phyloP scores from a whole-genome alignment of 768 basidiomycete genomes.

The Antrodiella citrinella region DNA sequence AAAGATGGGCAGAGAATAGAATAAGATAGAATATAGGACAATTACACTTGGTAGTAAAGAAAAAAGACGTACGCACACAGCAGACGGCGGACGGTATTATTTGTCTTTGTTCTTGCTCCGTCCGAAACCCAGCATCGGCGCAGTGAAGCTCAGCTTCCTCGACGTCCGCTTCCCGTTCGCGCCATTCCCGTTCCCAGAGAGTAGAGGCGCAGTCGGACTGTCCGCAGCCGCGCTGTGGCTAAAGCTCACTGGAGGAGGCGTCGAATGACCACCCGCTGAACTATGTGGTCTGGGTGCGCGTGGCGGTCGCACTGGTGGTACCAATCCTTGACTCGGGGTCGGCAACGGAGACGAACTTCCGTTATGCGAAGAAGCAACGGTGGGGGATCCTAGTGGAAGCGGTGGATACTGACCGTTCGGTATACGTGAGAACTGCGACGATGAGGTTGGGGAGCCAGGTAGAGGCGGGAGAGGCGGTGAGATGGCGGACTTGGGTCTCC shows the following conservation, averaged over 20 bases:
- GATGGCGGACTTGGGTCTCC: conserved; percentile 7
- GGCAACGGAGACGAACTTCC: neutral
- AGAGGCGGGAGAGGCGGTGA: conserved; percentile 15
- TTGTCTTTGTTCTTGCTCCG: conserved; percentile 41
- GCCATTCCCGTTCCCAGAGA: no score
- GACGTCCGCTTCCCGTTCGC: conserved; percentile 33
- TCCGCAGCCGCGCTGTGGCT: conserved; percentile 4
- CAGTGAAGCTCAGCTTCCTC: conserved; percentile 63
- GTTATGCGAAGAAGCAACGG: neutral
- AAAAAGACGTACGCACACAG: no score
- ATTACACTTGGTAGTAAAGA: no score
- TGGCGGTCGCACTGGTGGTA: neutral
- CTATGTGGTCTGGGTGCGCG: conserved; percentile 1
- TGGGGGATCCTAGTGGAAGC: neutral
- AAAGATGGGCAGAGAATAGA: no score
- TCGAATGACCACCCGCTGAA: neutral
- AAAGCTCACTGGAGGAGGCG: conserved; percentile 4
- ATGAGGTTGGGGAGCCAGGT: conserved; percentile 11
- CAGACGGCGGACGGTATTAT: no score
- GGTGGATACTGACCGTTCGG: neutral
- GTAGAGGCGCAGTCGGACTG: neutral
- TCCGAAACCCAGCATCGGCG: conserved; percentile 49
- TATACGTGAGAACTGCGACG: neutral
- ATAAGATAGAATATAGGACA: no score
- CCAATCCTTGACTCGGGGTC: neutral